Conservation (phyloP, 148 eudicot species). For the Diospyros kaki region DNA sequence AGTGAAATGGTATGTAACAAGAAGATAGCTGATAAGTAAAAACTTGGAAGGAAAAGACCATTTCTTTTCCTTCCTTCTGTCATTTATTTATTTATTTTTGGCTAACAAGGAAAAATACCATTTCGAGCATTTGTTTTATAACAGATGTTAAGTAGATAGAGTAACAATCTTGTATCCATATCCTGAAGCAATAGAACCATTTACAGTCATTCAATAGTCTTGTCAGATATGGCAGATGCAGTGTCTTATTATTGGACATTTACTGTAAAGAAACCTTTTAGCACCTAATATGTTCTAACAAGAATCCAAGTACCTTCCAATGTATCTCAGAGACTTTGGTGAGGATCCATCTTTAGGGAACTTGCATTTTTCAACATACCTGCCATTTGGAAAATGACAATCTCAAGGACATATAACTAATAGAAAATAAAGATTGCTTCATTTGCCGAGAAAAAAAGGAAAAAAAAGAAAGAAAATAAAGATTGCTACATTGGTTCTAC, state of each 20-base stretch:
- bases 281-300: background rate
- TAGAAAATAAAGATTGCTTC: background rate
- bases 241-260: background rate
- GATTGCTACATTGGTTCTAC: background rate
- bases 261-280: background rate
- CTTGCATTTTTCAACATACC: slow-evolving; percentile 94
- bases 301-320: slow-evolving; percentile 64
- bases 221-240: background rate
- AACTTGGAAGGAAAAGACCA: no score
- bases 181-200: slow-evolving; percentile 2
- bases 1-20: no score
- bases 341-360: slow-evolving; percentile 85
- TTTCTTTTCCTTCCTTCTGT: no score
- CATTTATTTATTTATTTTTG: no score
- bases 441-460: no score
- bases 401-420: slow-evolving; percentile 7
- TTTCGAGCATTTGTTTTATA: no score
- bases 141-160: background rate
- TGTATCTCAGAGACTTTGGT: slow-evolving; percentile 91
- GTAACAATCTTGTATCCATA: background rate
- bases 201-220: background rate
- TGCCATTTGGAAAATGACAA: slow-evolving; percentile 21
- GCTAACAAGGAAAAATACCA: no score
- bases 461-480: background rate
- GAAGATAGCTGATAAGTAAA: no score